Percentiles rank a stretch among this genome's conserved stretches.
phyloP scores from a whole-genome alignment of 139 green algal species.

The Chlamydomonas sphaeroides region DNA sequence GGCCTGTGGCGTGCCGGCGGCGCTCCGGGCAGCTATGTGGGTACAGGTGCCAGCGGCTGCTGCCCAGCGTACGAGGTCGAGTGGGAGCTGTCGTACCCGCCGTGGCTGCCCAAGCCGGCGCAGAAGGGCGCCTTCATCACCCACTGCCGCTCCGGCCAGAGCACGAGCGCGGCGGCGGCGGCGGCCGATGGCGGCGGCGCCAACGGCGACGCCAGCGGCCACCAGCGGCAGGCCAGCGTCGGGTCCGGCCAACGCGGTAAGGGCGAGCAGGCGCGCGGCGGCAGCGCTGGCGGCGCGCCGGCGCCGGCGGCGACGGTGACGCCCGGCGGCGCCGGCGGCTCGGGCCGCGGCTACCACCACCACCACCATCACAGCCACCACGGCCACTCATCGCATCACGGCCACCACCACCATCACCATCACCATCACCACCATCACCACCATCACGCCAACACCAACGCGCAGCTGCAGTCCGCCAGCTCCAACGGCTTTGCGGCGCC shows the following conservation, averaged over 20 bases:
- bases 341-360: not conserved
- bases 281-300: too few relatives aligned
- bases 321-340: too few relatives aligned
- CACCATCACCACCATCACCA: not conserved
- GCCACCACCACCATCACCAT: conserved; percentile 2
- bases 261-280: too few relatives aligned
- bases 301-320: not conserved
- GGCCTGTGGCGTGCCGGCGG: not conserved
- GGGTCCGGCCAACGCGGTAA: too few relatives aligned
- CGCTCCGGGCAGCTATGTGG: not conserved
- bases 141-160: not conserved
- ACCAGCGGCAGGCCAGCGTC: too few relatives aligned
- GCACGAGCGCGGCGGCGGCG: too few relatives aligned
- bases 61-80: conserved; percentile 2
- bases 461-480: not conserved
- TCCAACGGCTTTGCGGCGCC: too few relatives aligned
- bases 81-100: conserved; percentile 29
- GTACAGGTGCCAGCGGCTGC: not conserved
- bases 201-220: too few relatives aligned
- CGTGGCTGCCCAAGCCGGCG: conserved; percentile 24
- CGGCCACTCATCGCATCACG: not conserved
- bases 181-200: too few relatives aligned
- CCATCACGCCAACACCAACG: not conserved
- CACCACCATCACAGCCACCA: not conserved
- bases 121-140: conserved; percentile 39